Evolutionary conservation across 2,329 filamentous ascomycete genomes (phyloP).

Genomic region (Colletotrichum melonis): DNA sequence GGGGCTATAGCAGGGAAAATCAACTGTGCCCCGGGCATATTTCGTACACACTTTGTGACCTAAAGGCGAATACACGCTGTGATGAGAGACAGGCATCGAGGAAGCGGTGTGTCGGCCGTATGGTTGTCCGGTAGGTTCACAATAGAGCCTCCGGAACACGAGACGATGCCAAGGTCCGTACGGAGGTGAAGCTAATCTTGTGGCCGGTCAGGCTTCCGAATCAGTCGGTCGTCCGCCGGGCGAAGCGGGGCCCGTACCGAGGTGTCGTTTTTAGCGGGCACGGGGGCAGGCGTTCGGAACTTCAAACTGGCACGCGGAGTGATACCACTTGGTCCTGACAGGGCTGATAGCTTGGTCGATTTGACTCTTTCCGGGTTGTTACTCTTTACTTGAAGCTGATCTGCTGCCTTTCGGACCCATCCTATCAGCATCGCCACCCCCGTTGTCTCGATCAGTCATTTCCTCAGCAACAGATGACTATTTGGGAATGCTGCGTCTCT

Average conservation of each 20-base stretch:
- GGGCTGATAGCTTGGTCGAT: background rate
- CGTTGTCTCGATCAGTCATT: conserved; percentile 19
- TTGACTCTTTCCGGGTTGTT: background rate
- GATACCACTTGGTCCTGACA: background rate
- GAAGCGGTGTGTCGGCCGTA: background rate
- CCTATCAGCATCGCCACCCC: conserved; percentile 23
- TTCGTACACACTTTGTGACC: background rate
- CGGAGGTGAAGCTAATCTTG: conserved; percentile 3
- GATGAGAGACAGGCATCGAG: background rate
- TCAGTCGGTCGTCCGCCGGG: conserved; percentile 24
- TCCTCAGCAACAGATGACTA: background rate
- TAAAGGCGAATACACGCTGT: background rate
- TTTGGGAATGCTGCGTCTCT: background rate
- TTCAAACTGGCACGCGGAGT: background rate
- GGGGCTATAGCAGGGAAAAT: background rate
- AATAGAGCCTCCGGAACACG: background rate
- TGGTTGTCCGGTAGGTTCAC: background rate
- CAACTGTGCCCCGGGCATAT: background rate
- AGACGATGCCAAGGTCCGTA: background rate
- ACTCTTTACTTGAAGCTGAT: background rate
- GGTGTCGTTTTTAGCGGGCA: background rate
- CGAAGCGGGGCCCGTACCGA: background rate
- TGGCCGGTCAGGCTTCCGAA: conserved; percentile 22
- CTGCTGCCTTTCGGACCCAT: background rate
- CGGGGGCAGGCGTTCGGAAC: background rate